A percentile compares a stretch with the other conserved stretches of the same genome.
phyloP scores from a whole-genome alignment of 495 filamentous ascomycete genomes.

The Rhizodiscina lignyota region DNA sequence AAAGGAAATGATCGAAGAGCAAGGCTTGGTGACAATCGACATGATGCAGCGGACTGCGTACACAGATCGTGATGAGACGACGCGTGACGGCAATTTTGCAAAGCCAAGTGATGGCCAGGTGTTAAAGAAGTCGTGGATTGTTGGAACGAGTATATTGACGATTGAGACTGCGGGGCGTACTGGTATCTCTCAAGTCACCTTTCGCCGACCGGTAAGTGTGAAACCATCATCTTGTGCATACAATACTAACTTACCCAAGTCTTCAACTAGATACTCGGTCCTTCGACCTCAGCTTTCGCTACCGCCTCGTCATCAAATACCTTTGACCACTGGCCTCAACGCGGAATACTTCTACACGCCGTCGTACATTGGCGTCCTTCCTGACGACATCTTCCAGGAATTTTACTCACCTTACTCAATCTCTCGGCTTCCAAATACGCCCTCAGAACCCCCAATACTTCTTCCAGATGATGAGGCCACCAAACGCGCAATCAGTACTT shows the following conservation, averaged over 20 bases:
- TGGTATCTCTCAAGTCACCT: slow-evolving; percentile 64
- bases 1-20: slow-evolving; percentile 70
- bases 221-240: neutral
- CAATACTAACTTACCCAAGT: slow-evolving; percentile 15
- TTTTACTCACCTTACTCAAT: slow-evolving; percentile 41
- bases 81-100: slow-evolving; percentile 46
- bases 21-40: slow-evolving; percentile 84
- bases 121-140: slow-evolving; percentile 62
- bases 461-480: slow-evolving; percentile 70
- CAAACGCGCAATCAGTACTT: slow-evolving; percentile 55
- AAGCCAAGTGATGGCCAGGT: slow-evolving; percentile 47
- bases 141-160: slow-evolving; percentile 75
- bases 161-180: slow-evolving; percentile 62
- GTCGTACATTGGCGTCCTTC: slow-evolving; percentile 39
- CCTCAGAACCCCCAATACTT: slow-evolving; percentile 30
- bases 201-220: slow-evolving; percentile 44
- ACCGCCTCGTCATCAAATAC: slow-evolving; percentile 48
- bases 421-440: neutral
- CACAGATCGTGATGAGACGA: slow-evolving; percentile 61
- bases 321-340: slow-evolving; percentile 30
- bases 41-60: slow-evolving; percentile 88
- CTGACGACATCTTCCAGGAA: slow-evolving; percentile 74
- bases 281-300: slow-evolving; percentile 56
- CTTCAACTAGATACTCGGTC: slow-evolving; percentile 62
- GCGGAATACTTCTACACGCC: slow-evolving; percentile 25